Evolutionary conservation across 2,329 filamentous ascomycete species (phyloP).

Genomic region (Diaporthe caulivora): DNA sequence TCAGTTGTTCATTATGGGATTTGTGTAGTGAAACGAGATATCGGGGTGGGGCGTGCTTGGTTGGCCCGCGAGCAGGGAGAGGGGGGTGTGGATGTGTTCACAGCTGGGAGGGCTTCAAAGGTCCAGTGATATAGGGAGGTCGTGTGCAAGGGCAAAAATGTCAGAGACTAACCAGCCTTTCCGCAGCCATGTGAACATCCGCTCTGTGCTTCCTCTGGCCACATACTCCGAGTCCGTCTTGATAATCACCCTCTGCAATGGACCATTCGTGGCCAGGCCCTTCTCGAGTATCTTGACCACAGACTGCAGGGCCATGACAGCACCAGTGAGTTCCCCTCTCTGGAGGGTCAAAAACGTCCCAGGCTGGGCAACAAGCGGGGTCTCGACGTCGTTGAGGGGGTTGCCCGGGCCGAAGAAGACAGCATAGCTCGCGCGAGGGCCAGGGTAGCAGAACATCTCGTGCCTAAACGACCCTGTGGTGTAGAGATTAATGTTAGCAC

Average conservation of each 20-base stretch:
- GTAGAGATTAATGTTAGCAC: neutral
- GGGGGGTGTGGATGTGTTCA: too few relatives aligned
- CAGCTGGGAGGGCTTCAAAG: neutral
- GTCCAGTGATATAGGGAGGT: too few relatives aligned
- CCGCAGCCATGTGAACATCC: neutral
- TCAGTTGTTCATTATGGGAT: neutral
- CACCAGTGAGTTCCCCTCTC: neutral
- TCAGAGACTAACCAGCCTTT: neutral
- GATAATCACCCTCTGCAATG: conserved; percentile 3
- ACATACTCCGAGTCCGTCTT: conserved; percentile 32
- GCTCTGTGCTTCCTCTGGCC: neutral
- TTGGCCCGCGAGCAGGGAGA: neutral
- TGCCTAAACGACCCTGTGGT: conserved; percentile 10
- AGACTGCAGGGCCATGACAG: neutral
- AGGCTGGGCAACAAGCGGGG: neutral
- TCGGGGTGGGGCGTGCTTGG: too few relatives aligned
- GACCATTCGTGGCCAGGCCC: neutral
- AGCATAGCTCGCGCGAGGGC: conserved; percentile 21
- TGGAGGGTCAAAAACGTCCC: neutral
- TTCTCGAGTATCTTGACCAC: neutral
- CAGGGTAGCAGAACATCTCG: conserved; percentile 27
- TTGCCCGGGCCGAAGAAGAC: conserved; percentile 22
- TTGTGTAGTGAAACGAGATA: neutral
- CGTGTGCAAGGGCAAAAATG: too few relatives aligned
- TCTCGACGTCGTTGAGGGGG: neutral